Evolutionary conservation across 1,284 basidiomycete genomes (phyloP).

Genomic region (Cerrena zonata): DNA sequence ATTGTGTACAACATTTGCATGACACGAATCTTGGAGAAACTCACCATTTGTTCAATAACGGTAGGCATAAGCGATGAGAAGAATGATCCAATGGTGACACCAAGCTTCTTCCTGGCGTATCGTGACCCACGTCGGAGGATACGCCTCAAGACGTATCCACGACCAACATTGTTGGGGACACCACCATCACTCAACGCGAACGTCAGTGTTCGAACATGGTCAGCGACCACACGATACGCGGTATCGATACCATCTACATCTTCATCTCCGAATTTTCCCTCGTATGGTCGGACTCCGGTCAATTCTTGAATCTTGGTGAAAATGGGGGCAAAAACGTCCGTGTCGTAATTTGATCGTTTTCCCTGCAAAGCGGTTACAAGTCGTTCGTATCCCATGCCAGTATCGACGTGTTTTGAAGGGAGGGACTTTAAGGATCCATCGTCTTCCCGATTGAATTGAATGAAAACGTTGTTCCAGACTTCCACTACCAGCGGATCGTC

Average conservation of each 20-base stretch:
- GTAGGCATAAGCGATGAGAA: conserved; percentile 90
- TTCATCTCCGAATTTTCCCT: conserved; percentile 88
- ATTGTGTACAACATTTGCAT: neutral
- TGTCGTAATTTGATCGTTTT: conserved; percentile 94
- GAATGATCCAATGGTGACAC: conserved; percentile 90
- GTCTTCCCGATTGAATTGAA: conserved; percentile 94
- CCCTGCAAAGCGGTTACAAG: conserved; percentile 91
- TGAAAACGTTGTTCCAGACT: conserved; percentile 99
- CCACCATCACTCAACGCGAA: conserved; percentile 96
- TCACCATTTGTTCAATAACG: conserved; percentile 82
- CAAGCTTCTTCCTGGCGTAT: conserved; percentile 93
- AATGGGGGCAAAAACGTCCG: conserved; percentile 88
- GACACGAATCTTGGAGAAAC: conserved; percentile 16
- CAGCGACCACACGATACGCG: conserved; percentile 94
- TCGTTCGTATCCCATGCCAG: conserved; percentile 98
- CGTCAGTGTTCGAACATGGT: conserved; percentile 92
- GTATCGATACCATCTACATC: conserved; percentile 94
- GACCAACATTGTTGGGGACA: conserved; percentile 91
- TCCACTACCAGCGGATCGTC: conserved; percentile 96
- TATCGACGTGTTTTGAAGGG: conserved; percentile 94
- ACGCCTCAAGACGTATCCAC: conserved; percentile 91
- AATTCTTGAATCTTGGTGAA: conserved; percentile 86
- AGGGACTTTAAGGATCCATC: conserved; percentile 78
- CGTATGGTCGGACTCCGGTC: conserved; percentile 82
- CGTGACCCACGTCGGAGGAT: conserved; percentile 89